A percentile compares a stretch with the other conserved stretches of the same genome.
Evolutionary conservation across 345 rosid species (phyloP).

Genomic region (Litchi chinensis): DNA sequence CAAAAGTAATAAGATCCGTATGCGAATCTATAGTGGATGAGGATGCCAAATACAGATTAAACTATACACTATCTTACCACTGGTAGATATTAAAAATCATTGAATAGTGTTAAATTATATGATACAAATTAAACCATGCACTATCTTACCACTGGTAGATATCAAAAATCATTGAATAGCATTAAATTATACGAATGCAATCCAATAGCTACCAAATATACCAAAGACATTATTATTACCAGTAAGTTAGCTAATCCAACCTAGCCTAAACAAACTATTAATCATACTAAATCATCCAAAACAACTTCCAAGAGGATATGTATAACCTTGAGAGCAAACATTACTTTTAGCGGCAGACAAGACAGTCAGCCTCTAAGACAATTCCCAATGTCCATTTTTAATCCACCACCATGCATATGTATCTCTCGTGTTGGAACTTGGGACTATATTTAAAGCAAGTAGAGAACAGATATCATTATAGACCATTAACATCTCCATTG

Average conservation of each 20-base stretch:
- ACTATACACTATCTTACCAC: background rate
- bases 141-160: no score
- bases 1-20: slow-evolving; percentile 14
- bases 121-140: background rate
- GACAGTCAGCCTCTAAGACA: slow-evolving; percentile 23
- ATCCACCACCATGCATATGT: slow-evolving; percentile 11
- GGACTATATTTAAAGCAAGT: slow-evolving; percentile 28
- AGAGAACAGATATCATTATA: slow-evolving; percentile 27
- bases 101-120: no score
- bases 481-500: slow-evolving; percentile 18
- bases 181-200: background rate
- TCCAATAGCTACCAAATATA: background rate
- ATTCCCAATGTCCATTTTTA: slow-evolving; percentile 30
- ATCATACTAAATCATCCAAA: background rate
- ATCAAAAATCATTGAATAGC: no score
- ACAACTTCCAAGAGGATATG: slow-evolving; percentile 26
- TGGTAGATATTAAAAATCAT: no score
- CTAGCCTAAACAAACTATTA: background rate
- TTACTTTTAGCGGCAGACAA: slow-evolving; percentile 19
- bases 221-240: background rate
- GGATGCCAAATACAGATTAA: background rate
- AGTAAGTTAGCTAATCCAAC: background rate
- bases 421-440: slow-evolving; percentile 50
- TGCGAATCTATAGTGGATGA: slow-evolving; percentile 17
- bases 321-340: background rate